Conservation (phyloP, 1,284 basidiomycete genomes). For the Inonotus hispidus region DNA sequence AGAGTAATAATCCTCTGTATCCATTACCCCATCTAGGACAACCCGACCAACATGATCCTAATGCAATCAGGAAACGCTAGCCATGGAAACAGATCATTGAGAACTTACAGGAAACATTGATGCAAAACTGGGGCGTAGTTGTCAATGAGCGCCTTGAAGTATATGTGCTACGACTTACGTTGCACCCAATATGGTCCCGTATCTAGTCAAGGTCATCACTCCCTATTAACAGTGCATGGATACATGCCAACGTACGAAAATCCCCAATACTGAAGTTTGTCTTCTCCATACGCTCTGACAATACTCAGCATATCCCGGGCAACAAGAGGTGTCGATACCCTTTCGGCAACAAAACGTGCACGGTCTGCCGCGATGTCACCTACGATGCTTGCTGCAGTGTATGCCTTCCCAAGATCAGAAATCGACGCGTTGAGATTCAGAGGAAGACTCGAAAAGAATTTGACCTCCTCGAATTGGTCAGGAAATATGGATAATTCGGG, state of each 20-base stretch:
- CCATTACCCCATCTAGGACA: conserved; percentile 20
- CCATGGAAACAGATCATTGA: neutral
- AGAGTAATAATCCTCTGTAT: conserved; percentile 13
- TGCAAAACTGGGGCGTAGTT: conserved; percentile 17
- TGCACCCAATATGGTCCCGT: conserved; percentile 23
- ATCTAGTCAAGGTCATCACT: conserved; percentile 18
- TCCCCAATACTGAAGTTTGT: too few relatives aligned
- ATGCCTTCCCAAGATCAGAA: conserved; percentile 4
- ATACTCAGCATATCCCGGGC: too few relatives aligned
- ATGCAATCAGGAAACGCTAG: neutral
- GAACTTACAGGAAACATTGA: conserved; percentile 25
- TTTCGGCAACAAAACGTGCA: too few relatives aligned
- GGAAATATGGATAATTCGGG: conserved; percentile 11
- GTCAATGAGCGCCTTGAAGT: neutral
- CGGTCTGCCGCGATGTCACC: neutral
- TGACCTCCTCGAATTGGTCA: conserved; percentile 5
- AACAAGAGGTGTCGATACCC: too few relatives aligned
- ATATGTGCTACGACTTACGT: conserved; percentile 17
- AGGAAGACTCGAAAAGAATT: neutral
- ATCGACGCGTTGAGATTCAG: conserved; percentile 1
- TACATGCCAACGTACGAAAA: conserved; percentile 19
- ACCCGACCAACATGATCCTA: conserved; percentile 23
- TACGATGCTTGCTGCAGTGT: neutral
- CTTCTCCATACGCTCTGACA: too few relatives aligned
- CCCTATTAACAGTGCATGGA: neutral